Conservation (phyloP, 78 protist species). For the Planoprotostelium fungivorum region DNA sequence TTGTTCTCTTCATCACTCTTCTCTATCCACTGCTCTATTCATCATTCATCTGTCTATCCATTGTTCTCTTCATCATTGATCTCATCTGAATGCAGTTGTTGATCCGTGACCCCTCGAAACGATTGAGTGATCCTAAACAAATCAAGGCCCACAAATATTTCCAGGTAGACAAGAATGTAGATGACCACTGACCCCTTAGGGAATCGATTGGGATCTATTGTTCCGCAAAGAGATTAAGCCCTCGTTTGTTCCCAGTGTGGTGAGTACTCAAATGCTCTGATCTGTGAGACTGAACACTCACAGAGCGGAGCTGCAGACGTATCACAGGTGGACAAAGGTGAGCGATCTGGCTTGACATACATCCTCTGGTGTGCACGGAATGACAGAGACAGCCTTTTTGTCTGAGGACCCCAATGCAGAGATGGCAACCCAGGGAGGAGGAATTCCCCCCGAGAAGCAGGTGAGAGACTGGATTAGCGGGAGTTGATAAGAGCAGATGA, state of each 20-base stretch:
- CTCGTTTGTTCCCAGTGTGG: conserved; percentile 26
- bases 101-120: conserved; percentile 23
- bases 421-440: too few relatives aligned
- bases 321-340: not conserved
- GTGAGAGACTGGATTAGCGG: not conserved
- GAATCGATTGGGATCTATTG: conserved; percentile 21
- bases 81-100: conserved; percentile 57
- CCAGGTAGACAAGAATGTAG: too few relatives aligned
- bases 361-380: too few relatives aligned
- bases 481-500: not conserved
- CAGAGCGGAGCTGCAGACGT: not conserved
- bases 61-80: not conserved
- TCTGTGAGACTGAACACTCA: not conserved
- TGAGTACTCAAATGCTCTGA: not conserved
- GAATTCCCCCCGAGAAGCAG: too few relatives aligned
- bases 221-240: conserved; percentile 16
- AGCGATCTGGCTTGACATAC: too few relatives aligned
- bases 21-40: not conserved
- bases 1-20: not conserved
- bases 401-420: not conserved
- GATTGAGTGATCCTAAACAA: conserved; percentile 8
- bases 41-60: not conserved
- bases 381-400: too few relatives aligned
- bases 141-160: conserved; percentile 16
- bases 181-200: too few relatives aligned